Base-by-base conservation (phyloP, 2,329 filamentous ascomycete species). In the Magnaporthiopsis poae region DNA sequence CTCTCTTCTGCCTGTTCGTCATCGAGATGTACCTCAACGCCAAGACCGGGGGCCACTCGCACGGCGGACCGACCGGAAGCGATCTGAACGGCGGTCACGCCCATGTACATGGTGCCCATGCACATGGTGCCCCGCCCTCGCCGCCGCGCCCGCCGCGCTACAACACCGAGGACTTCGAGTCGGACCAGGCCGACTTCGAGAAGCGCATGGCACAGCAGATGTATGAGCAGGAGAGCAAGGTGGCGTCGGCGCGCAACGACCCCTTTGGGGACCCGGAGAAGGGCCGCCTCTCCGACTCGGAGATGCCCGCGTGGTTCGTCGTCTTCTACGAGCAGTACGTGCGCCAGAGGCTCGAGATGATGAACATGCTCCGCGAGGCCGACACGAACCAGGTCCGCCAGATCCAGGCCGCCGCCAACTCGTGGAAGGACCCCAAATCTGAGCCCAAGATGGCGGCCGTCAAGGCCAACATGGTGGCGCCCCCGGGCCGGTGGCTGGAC, bases 251-350 rank as follows among this genome's bases (percentile, higher is more conserved):
- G 18, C 46, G 46, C 46, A 21, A 21, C 46, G 68, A 72, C 46
- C 69, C 70, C 31, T 72, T 70, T 63, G 67, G 67, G 66, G 68
- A 68, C 61, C 64, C 63, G 60, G 36, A 61, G 29, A 31, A 56
- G 29, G 59, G 60, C 59, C 67, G 67, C 67, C 62, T 66, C 36
- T 66, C 72, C 7, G 73, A 75, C 29, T 79, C 78, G 2, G 78
- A 80, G 69, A 87, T 87, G 84, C 85, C 85, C 0, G 78, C 84
- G 0, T 87, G 85, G 84, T 87, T 87, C 72, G 78, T 86, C 67
- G 84, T 85, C 66, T 87, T 87, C 71, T 86, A 86, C 74, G 84
- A 86, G 74, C 84, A 86, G 67, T 87, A 87, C 67, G 77, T 87
- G 59, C 84, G 84, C 66, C 84, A 87, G 71, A 81, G 85, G 39